phyloP scores from a whole-genome alignment of 2,329 filamentous ascomycete species.

The Colletotrichum orchidophilum region DNA sequence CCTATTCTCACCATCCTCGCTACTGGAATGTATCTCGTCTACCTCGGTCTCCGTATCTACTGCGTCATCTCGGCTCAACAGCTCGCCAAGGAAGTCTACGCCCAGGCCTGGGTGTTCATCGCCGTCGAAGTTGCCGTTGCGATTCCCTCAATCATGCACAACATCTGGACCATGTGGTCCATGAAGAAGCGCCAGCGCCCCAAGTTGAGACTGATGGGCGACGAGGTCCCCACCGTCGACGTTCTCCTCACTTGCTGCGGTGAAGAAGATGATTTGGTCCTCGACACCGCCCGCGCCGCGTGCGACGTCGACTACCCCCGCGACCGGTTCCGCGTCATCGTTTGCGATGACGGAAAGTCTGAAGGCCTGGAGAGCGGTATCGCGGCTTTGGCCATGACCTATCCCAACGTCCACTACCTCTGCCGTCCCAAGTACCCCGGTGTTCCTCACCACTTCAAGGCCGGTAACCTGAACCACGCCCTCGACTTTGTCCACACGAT shows the following conservation, averaged over 20 bases:
- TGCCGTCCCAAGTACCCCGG: slow-evolving; percentile 59
- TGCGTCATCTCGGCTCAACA: slow-evolving; percentile 63
- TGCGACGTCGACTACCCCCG: slow-evolving; percentile 64
- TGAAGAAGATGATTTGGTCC: slow-evolving; percentile 63
- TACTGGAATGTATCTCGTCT: slow-evolving; percentile 54
- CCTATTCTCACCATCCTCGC: slow-evolving; percentile 52
- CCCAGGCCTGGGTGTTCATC: slow-evolving; percentile 66
- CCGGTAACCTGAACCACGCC: slow-evolving; percentile 71
- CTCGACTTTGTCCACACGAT: slow-evolving; percentile 59
- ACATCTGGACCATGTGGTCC: slow-evolving; percentile 66
- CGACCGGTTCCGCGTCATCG: slow-evolving; percentile 61
- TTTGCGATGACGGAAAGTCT: slow-evolving; percentile 65
- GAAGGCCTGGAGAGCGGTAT: slow-evolving; percentile 51
- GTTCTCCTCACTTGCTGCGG: slow-evolving; percentile 67
- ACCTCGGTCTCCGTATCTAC: slow-evolving; percentile 60
- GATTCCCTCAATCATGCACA: slow-evolving; percentile 65
- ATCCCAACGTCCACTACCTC: slow-evolving; percentile 62
- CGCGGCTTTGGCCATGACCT: slow-evolving; percentile 47
- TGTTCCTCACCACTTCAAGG: slow-evolving; percentile 67
- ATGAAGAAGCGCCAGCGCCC: slow-evolving; percentile 63
- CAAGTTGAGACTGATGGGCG: slow-evolving; percentile 59
- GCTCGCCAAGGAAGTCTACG: slow-evolving; percentile 49
- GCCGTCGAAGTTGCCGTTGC: slow-evolving; percentile 62
- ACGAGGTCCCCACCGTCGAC: slow-evolving; percentile 63
- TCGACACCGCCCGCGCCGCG: slow-evolving; percentile 66